These are phyloP conservation scores for Pinus albicaulis DNA, from an alignment of 75 land plant genomes.

Conservation along the genomic window DNA sequence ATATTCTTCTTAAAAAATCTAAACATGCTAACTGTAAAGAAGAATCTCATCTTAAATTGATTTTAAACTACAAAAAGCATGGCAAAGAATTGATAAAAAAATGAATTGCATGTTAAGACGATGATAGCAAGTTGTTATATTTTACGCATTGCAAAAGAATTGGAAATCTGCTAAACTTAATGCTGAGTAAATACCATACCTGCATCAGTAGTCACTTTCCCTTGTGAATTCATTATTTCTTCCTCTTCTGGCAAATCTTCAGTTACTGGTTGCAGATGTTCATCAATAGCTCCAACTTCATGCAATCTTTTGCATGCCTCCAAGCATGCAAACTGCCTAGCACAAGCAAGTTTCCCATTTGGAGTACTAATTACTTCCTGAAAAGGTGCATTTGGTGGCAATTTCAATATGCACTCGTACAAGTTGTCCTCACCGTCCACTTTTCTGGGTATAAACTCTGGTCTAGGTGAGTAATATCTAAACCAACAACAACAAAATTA, in stretches of 20 bases:
- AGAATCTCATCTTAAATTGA: too few species aligned
- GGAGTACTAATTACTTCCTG: conserved; percentile 54
- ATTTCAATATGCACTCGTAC: conserved; percentile 53
- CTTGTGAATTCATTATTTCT: not conserved
- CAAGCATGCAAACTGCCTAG: conserved; percentile 81
- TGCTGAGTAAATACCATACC: conserved; percentile 22
- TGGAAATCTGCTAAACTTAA: not conserved
- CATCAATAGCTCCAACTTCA: conserved; percentile 69
- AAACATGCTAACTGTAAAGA: too few species aligned
- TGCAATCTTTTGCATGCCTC: conserved; percentile 88
- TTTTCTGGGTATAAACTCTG: conserved; percentile 25
- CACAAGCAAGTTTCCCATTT: conserved; percentile 21
- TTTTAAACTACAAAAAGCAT: too few species aligned
- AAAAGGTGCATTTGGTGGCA: conserved; percentile 87
- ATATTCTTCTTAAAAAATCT: too few species aligned
- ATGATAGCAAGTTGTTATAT: too few species aligned
- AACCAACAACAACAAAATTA: not conserved
- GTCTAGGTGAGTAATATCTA: conserved; percentile 79
- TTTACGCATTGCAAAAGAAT: not conserved
- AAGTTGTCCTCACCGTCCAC: conserved; percentile 18
- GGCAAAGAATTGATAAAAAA: too few species aligned
- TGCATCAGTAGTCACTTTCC: conserved; percentile 26
- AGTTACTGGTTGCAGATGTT: conserved; percentile 55
- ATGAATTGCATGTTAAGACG: too few species aligned
- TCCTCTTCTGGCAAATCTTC: conserved; percentile 39